phyloP scores from a whole-genome alignment of 1,139 yeast species.

The Yamadazyma atmosphaerica region DNA sequence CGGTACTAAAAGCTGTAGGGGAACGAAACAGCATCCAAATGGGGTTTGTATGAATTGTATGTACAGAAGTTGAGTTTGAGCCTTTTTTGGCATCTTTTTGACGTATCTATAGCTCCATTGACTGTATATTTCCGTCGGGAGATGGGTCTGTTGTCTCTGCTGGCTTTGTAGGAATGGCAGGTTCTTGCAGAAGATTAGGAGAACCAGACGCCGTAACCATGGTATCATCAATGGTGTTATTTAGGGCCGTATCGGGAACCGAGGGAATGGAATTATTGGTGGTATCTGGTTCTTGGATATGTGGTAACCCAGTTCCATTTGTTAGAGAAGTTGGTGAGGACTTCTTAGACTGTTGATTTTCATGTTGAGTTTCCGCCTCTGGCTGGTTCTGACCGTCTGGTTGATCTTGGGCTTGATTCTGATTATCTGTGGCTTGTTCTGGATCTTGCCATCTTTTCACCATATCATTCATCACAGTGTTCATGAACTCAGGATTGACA shows the following conservation, averaged over 20 bases:
- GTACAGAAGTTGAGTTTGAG: no score
- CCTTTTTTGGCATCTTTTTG: no score
- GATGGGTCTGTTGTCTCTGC: not conserved
- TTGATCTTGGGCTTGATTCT: not conserved
- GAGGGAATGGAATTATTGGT: not conserved
- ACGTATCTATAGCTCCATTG: no score
- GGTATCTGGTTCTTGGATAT: not conserved
- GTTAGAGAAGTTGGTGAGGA: no score
- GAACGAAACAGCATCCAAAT: no score
- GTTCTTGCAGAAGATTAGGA: not conserved
- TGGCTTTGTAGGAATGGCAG: not conserved
- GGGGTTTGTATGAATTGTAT: no score
- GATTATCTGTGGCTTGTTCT: no score
- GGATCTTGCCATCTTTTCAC: conserved; percentile 63
- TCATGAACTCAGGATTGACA: conserved; percentile 58
- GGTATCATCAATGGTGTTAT: not conserved
- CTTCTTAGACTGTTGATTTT: no score
- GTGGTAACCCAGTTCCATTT: conserved; percentile 1
- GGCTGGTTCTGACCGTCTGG: not conserved
- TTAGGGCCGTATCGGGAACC: not conserved
- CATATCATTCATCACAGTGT: conserved; percentile 71
- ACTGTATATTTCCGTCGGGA: no score
- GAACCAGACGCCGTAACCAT: not conserved
- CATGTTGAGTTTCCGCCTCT: no score
- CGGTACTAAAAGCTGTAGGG: no score